Percentiles rank a stretch among this genome's conserved stretches.
phyloP scores from a whole-genome alignment of 2,329 filamentous ascomycete genomes.

The Penicillium decumbens region DNA sequence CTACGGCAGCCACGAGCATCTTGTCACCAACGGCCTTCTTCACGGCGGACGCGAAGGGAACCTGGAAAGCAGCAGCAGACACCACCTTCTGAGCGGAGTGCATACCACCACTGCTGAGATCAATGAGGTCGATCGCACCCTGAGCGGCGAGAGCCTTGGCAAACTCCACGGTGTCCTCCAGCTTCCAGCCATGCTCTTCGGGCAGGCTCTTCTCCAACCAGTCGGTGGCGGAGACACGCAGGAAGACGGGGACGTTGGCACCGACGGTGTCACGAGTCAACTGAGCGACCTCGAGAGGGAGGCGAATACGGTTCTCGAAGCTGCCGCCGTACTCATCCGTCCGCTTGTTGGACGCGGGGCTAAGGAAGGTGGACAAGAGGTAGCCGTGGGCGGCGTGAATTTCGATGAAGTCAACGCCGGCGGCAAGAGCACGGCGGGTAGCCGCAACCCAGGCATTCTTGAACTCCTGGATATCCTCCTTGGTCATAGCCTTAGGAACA shows the following conservation, averaged over 20 bases:
- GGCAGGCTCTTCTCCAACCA: constrained; percentile 62
- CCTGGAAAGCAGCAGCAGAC: constrained; percentile 64
- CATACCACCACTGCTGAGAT: constrained; percentile 74
- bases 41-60: constrained; percentile 65
- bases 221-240: constrained; percentile 68
- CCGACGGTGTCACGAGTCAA: constrained; percentile 60
- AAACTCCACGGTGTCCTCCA: constrained; percentile 60
- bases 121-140: constrained; percentile 72
- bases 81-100: constrained; percentile 46
- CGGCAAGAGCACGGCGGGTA: constrained; percentile 58
- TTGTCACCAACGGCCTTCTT: constrained; percentile 69
- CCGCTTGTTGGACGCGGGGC: constrained; percentile 64
- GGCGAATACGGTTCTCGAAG: constrained; percentile 60
- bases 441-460: constrained; percentile 60
- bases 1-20: constrained; percentile 69
- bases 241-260: constrained; percentile 63
- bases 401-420: constrained; percentile 73
- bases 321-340: constrained; percentile 53
- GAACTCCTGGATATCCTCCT: constrained; percentile 62
- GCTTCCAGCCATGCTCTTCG: constrained; percentile 59
- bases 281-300: constrained; percentile 64
- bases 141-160: constrained; percentile 62
- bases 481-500: constrained; percentile 63
- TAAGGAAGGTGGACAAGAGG: constrained; percentile 65
- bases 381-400: constrained; percentile 78